A percentile compares a stretch with the other conserved stretches of the same genome.
phyloP scores from a whole-genome alignment of 768 basidiomycete species.

The Naganishia onofrii region DNA sequence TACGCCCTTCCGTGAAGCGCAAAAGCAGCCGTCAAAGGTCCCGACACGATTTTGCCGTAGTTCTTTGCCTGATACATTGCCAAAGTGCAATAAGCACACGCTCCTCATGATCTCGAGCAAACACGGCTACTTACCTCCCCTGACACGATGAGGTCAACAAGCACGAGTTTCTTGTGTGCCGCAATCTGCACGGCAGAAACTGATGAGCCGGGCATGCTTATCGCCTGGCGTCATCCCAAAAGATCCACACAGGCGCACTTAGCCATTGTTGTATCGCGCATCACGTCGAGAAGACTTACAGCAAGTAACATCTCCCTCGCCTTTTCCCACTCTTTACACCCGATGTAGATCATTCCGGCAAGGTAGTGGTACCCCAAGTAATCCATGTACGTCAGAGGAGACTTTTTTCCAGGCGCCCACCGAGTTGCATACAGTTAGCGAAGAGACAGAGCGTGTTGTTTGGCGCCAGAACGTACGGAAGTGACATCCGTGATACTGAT shows the following conservation, averaged over 20 bases:
- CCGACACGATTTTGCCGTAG: slow-evolving; percentile 22
- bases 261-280: background rate
- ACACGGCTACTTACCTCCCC: slow-evolving; percentile 21
- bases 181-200: slow-evolving; percentile 25
- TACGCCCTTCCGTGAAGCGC: slow-evolving; percentile 15
- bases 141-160: slow-evolving; percentile 28
- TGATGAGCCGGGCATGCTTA: slow-evolving; percentile 16
- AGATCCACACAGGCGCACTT: background rate
- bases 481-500: slow-evolving; percentile 5
- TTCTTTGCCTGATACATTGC: background rate
- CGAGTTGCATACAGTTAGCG: background rate
- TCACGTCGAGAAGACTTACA: slow-evolving; percentile 1
- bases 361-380: slow-evolving; percentile 28
- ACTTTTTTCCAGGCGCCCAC: background rate
- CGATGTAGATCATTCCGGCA: slow-evolving; percentile 23
- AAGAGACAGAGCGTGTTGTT: background rate
- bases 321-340: slow-evolving; percentile 17
- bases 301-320: slow-evolving; percentile 28
- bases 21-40: slow-evolving; percentile 6
- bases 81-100: background rate
- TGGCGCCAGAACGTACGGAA: background rate
- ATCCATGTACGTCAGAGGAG: slow-evolving; percentile 12
- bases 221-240: slow-evolving; percentile 5
- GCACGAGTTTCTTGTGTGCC: slow-evolving; percentile 29
- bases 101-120: background rate